Evolutionary conservation across 352 stramenopile species (phyloP), one percentile per base, ranked within the genome.

Genomic region (Globisporangium rhizosaccharum): DNA sequence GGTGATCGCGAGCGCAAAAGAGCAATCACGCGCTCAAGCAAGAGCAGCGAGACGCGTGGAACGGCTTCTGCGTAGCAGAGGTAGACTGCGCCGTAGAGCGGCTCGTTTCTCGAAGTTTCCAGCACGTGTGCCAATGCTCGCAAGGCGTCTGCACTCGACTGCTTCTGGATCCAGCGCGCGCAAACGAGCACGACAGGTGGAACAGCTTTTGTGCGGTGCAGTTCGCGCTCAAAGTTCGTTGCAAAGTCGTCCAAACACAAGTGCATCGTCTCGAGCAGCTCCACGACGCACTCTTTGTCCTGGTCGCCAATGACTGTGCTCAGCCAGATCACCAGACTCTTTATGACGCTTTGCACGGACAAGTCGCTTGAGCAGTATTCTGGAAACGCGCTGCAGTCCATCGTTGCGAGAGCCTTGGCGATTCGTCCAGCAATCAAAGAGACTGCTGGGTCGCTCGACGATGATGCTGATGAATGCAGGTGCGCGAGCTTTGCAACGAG

Each of bases 251-350:
- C 23, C 11, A 52, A 26, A 25, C 18, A 6, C 47, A 52, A 25
- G 26, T 25, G 23, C 15, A 25, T 52, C 15, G 47, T n/a, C 26
- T 1, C 23, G 26, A 36, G 2, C 26, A 52, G 23, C 26, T 14
- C 23, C 23, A 52, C 47, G 26, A 52, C 23, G 15, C 26, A 15
- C 47, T 52, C 11, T 17, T 52, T 28, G 47, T 52, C 47, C 26
- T 36, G 47, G 10, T 52, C 26, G n/a, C 47, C 17, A 25, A 28
- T 14, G n/a, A 25, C 14, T 4, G 17, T 52, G 23, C 23, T 36
- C 47, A 52, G 11, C 47, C 47, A 36, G 47, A 30, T 52, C 47
- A 52, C 47, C 15, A 52, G 47, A 14, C 23, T 36, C 26, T 52
- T 11, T 25, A 52, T 12, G 17, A 45, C 39, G 39, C 39, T 45